A percentile compares a stretch with the other conserved stretches of the same genome.
These are phyloP conservation scores for Lactarius evosmus DNA, from an alignment of 768 basidiomycete species.

Conservation along the genomic window DNA sequence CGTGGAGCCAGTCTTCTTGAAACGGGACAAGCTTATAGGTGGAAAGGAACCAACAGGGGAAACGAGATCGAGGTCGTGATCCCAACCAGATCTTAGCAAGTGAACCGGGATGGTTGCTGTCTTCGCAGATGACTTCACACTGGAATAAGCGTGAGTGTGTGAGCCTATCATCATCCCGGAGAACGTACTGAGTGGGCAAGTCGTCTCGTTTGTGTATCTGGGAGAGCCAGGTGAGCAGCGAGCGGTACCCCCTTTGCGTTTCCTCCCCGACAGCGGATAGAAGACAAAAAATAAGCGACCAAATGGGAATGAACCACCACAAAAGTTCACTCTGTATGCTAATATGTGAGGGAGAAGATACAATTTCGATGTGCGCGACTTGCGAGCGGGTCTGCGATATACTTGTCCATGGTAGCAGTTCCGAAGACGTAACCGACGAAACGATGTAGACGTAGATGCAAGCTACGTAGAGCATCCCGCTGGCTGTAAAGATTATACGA, in stretches of 20 bases:
- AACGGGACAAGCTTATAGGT: constrained; percentile 10
- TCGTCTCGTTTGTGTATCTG: neutral
- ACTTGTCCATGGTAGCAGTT: constrained; percentile 20
- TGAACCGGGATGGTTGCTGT: constrained; percentile 18
- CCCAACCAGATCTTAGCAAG: constrained; percentile 27
- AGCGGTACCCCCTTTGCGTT: constrained; percentile 19
- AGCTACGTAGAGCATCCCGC: constrained; percentile 23
- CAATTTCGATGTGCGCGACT: constrained; percentile 15
- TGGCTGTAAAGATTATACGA: constrained; percentile 12
- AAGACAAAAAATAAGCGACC: constrained; percentile 23
- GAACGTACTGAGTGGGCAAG: constrained; percentile 25
- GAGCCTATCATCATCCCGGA: neutral
- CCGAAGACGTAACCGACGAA: constrained; percentile 19
- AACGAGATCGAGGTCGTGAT: constrained; percentile 19
- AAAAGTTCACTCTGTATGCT: constrained; percentile 18
- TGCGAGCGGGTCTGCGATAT: constrained; percentile 21
- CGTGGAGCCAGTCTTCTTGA: constrained; percentile 15
- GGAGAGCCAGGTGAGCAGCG: constrained; percentile 14
- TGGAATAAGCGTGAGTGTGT: neutral
- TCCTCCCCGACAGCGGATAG: constrained; percentile 22
- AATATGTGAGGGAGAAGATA: constrained; percentile 3
- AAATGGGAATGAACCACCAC: constrained; percentile 28
- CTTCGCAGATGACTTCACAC: constrained; percentile 11
- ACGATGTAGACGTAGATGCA: constrained; percentile 16
- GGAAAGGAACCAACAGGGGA: constrained; percentile 15